These are phyloP conservation scores for Amanita jacksonii DNA, from an alignment of 768 basidiomycete species.

Conservation along the genomic window DNA sequence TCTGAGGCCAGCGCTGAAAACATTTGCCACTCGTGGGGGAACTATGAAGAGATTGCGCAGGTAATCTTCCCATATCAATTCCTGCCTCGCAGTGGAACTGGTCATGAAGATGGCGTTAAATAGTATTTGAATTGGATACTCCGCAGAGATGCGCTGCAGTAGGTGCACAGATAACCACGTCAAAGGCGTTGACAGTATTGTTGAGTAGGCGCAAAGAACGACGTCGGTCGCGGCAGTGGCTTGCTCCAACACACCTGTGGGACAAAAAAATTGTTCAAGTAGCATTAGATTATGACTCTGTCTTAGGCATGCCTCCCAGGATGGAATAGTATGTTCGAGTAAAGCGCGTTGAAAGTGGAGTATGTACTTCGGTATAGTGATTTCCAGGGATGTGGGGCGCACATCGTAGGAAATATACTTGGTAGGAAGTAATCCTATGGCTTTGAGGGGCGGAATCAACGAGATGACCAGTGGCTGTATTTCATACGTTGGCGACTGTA, in stretches of 20 bases:
- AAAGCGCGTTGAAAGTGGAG: slow-evolving; percentile 57
- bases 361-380: slow-evolving; percentile 30
- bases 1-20: slow-evolving; percentile 29
- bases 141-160: slow-evolving; percentile 41
- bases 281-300: slow-evolving; percentile 37
- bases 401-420: slow-evolving; percentile 36
- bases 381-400: slow-evolving; percentile 24
- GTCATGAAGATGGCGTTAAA: slow-evolving; percentile 32
- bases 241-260: slow-evolving; percentile 43
- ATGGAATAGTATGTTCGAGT: slow-evolving; percentile 54
- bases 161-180: slow-evolving; percentile 40
- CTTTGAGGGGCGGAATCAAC: slow-evolving; percentile 48
- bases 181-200: slow-evolving; percentile 44
- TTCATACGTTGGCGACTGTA: slow-evolving; percentile 40
- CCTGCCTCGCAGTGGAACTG: slow-evolving; percentile 12
- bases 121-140: slow-evolving; percentile 65
- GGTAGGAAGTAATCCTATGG: slow-evolving; percentile 50
- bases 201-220: slow-evolving; percentile 53
- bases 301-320: slow-evolving; percentile 53
- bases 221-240: slow-evolving; percentile 39
- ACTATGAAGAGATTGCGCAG: slow-evolving; percentile 55
- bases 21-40: slow-evolving; percentile 76
- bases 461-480: slow-evolving; percentile 43
- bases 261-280: slow-evolving; percentile 66
- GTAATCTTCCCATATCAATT: slow-evolving; percentile 65